phyloP scores from a whole-genome alignment of 1,284 basidiomycete genomes.

The Ceraceosorus guamensis region DNA sequence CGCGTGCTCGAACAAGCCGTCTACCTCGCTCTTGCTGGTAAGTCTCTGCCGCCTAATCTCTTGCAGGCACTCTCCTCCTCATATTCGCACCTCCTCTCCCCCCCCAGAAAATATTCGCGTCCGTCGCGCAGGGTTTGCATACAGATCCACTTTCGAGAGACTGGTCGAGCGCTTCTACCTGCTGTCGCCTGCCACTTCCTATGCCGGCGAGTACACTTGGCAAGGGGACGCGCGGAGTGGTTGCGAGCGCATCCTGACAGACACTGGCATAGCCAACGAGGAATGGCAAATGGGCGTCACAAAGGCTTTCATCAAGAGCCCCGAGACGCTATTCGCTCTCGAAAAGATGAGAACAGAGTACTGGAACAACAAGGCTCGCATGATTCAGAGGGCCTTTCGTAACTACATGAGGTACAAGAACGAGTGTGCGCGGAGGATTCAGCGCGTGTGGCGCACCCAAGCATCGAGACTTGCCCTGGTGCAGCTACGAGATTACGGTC shows the following conservation, averaged over 20 bases:
- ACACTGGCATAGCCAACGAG: slow-evolving; percentile 88
- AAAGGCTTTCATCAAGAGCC: slow-evolving; percentile 99
- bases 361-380: slow-evolving; percentile 98
- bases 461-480: slow-evolving; percentile 85
- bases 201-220: slow-evolving; percentile 98
- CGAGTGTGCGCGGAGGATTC: slow-evolving; percentile 89
- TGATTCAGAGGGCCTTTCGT: slow-evolving; percentile 93
- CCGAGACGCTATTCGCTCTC: slow-evolving; percentile 94
- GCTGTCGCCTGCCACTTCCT: slow-evolving; percentile 86
- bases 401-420: slow-evolving; percentile 92
- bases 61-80: too few relatives aligned
- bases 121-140: slow-evolving; percentile 92
- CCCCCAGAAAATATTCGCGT: slow-evolving; percentile 84
- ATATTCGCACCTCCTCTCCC: slow-evolving; percentile 51
- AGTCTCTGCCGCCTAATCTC: neutral
- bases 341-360: slow-evolving; percentile 98
- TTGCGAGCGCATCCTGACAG: slow-evolving; percentile 84
- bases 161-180: slow-evolving; percentile 90
- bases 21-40: slow-evolving; percentile 70
- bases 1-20: slow-evolving; percentile 98
- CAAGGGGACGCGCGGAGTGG: slow-evolving; percentile 80
- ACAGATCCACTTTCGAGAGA: slow-evolving; percentile 94
- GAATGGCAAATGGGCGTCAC: slow-evolving; percentile 99
- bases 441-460: slow-evolving; percentile 97
- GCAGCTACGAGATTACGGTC: slow-evolving; percentile 84